Evolutionary conservation across 257 asterid species (phyloP), one percentile per base, ranked within the genome.

Genomic region (Solanum habrochaites): DNA sequence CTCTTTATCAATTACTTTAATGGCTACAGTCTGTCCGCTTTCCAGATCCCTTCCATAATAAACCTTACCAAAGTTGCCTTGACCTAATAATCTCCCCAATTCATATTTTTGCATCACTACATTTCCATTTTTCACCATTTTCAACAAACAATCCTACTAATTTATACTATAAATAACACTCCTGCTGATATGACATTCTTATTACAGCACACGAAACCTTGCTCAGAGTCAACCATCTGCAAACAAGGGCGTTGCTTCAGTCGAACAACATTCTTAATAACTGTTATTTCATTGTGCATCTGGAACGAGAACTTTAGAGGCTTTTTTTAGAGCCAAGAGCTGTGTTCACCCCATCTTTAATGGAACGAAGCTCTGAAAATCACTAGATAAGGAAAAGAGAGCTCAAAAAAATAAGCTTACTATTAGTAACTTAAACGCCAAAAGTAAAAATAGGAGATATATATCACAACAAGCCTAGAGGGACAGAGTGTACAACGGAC

Each of bases 61-160:
- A 72, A 95, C 98, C 86, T 94, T 95, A 67, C 96, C 98, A 58
- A 95, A 95, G 40, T 91, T 91, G 67, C 98, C 98, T 91, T 94
- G 95, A 52, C 97, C 98, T 84, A 95, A 89, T 89, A 94, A 87
- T 89, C 95, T 95, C 88, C 98, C 98, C n/a, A 93, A 87, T 35
- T 94, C 97, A 43, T 93, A 95, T 87, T 91, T 95, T 89, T 92
- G 86, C 98, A 92, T 94, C 90, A 95, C 88, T 45, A 93, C 62
- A 83, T 91, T 94, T 35, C 93, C 90, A 86, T 92, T 93, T 10
- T 78, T 92, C 86, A 89, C 95, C 97, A 93, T 91, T 74, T 66
- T 60, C 31, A 40, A 43, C 71, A 56, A 82, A 82, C 87, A 88
- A 89, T 45, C 80, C 88, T 25, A 82, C 82, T 40, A 35, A 35